Evolutionary conservation across 176 grass and related monocot species (phyloP).

Genomic region (Oryza meyeriana): DNA sequence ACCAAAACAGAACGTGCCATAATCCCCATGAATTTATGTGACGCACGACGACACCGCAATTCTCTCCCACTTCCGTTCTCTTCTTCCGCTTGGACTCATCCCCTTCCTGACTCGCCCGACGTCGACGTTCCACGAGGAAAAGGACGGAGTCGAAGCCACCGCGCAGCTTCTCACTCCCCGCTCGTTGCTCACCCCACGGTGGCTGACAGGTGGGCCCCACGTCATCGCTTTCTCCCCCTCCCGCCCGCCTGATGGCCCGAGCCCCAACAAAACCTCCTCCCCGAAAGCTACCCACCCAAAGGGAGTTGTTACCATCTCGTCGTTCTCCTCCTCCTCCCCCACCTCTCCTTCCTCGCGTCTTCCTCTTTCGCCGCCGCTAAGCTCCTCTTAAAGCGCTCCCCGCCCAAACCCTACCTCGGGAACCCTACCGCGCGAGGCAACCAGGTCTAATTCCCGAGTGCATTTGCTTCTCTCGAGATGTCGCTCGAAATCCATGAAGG

Average conservation of each 20-base stretch:
- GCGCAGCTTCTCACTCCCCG: constrained; percentile 13
- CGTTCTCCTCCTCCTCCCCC: constrained; percentile 25
- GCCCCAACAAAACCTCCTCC: constrained; percentile 42
- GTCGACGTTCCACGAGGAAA: constrained; percentile 1
- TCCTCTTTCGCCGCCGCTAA: constrained; percentile 26
- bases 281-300: background rate
- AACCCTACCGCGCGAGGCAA: background rate
- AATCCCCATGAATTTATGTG: background rate
- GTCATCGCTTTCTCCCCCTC: background rate
- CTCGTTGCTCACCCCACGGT: background rate
- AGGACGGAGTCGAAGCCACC: constrained; percentile 12
- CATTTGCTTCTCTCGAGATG: constrained; percentile 35
- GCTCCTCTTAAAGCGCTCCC: constrained; percentile 28
- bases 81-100: constrained; percentile 14
- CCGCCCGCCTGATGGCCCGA: background rate
- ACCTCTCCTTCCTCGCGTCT: constrained; percentile 52
- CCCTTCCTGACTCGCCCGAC: background rate
- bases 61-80: background rate
- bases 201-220: background rate
- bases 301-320: constrained; percentile 43
- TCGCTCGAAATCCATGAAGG: constrained; percentile 59
- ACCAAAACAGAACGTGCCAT: constrained; percentile 30
- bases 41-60: background rate
- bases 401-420: constrained; percentile 32
- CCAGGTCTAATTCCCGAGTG: background rate